Conservation (phyloP, 305 asterid genomes). For the Solanum hybrid region DNA sequence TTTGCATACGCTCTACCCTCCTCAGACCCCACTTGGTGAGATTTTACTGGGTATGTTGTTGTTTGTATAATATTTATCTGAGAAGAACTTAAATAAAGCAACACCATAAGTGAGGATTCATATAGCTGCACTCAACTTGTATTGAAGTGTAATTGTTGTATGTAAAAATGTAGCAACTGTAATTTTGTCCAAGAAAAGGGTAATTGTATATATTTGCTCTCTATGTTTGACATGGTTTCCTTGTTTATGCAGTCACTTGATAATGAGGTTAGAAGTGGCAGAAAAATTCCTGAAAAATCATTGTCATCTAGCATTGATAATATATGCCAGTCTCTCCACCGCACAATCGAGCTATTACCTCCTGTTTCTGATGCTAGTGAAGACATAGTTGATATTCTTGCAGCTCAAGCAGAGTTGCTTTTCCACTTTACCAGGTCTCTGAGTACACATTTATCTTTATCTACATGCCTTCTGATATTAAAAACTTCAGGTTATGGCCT, state of each 20-base stretch:
- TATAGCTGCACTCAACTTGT: background rate
- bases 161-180: background rate
- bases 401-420: slow-evolving; percentile 69
- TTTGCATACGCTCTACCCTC: background rate
- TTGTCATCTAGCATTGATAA: slow-evolving; percentile 48
- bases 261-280: slow-evolving; percentile 30
- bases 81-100: background rate
- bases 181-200: background rate
- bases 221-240: slow-evolving; percentile 9
- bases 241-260: slow-evolving; percentile 47
- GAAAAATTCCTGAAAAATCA: slow-evolving; percentile 47
- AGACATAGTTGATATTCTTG: slow-evolving; percentile 52
- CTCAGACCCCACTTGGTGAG: background rate
- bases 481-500: slow-evolving; percentile 69
- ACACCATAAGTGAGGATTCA: background rate
- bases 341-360: slow-evolving; percentile 45
- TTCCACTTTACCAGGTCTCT: slow-evolving; percentile 46
- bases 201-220: background rate
- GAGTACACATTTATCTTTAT: slow-evolving; percentile 28
- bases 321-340: slow-evolving; percentile 49
- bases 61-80: background rate
- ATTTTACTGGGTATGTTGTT: background rate
- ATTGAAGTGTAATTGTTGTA: background rate
- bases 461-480: slow-evolving; percentile 37
- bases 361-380: slow-evolving; percentile 36